A percentile compares a stretch with the other conserved stretches of the same genome.
phyloP scores from a whole-genome alignment of 805 yeast species.

The Monosporozyma yasuniensis region DNA sequence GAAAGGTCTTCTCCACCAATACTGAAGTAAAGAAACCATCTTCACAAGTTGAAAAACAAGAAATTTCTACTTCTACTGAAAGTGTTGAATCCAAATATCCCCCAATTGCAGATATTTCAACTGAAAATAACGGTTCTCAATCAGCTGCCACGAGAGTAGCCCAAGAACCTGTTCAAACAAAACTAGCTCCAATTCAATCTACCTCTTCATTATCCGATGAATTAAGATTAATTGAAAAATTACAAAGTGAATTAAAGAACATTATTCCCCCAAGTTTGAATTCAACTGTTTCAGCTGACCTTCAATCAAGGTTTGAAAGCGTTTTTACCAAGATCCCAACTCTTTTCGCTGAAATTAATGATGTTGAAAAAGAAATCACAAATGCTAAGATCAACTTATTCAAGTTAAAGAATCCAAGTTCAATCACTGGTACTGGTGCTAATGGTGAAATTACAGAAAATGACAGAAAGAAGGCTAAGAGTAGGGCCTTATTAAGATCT shows the following conservation, averaged over 20 bases:
- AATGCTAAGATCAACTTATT: conserved; percentile 55
- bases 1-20: conserved; percentile 9
- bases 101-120: not conserved
- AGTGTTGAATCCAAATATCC: conserved; percentile 1
- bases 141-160: not conserved
- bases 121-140: not conserved
- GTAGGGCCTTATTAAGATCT: conserved; percentile 68
- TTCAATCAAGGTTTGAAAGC: conserved; percentile 48
- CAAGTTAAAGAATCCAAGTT: conserved; percentile 58
- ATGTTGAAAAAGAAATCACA: conserved; percentile 61
- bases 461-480: conserved; percentile 71
- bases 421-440: conserved; percentile 76
- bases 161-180: not conserved
- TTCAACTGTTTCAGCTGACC: conserved; percentile 32
- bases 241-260: conserved; percentile 50
- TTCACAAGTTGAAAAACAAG: not conserved
- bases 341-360: conserved; percentile 52
- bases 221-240: conserved; percentile 48
- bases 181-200: not conserved
- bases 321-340: conserved; percentile 66
- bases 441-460: conserved; percentile 78
- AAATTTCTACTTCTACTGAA: not conserved
- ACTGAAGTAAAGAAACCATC: conserved; percentile 5
- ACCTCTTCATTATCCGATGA: conserved; percentile 26
- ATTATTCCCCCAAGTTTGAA: conserved; percentile 26